Evolutionary conservation across 2,329 filamentous ascomycete genomes (phyloP).

Genomic region (Mariannaea elegans): DNA sequence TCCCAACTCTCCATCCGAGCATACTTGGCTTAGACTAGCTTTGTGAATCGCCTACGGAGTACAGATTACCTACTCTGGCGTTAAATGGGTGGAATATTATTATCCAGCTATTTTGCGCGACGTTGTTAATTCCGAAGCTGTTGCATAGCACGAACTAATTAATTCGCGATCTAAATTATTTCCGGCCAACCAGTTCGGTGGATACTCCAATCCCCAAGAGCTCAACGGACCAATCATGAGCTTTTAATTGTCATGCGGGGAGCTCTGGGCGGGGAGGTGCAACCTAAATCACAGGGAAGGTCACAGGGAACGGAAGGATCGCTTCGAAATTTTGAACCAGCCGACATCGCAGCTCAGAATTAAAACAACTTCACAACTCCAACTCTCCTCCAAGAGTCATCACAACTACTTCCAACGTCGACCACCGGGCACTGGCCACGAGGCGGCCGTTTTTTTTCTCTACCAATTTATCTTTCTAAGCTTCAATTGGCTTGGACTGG

Average conservation of each 20-base stretch:
- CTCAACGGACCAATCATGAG: constrained; percentile 24
- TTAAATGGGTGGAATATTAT: too few relatives aligned
- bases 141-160: too few relatives aligned
- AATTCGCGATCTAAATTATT: neutral
- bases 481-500: constrained; percentile 33
- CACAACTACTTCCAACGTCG: constrained; percentile 11
- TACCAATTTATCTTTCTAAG: constrained; percentile 15
- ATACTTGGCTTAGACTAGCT: too few relatives aligned
- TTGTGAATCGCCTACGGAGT: too few relatives aligned
- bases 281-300: constrained; percentile 46
- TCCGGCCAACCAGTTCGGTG: constrained; percentile 4
- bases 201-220: neutral
- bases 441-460: constrained; percentile 21
- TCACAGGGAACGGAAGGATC: constrained; percentile 41
- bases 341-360: constrained; percentile 42
- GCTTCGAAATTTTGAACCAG: constrained; percentile 36
- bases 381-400: constrained; percentile 6
- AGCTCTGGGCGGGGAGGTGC: constrained; percentile 28
- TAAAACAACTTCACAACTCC: constrained; percentile 31
- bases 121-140: too few relatives aligned
- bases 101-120: too few relatives aligned
- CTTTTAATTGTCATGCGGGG: constrained; percentile 42
- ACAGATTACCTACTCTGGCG: too few relatives aligned
- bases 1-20: too few relatives aligned
- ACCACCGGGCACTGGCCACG: constrained; percentile 17